These are phyloP conservation scores for Ascomycota sp. DNA, from an alignment of 2,329 filamentous ascomycete genomes.

Conservation along the genomic window DNA sequence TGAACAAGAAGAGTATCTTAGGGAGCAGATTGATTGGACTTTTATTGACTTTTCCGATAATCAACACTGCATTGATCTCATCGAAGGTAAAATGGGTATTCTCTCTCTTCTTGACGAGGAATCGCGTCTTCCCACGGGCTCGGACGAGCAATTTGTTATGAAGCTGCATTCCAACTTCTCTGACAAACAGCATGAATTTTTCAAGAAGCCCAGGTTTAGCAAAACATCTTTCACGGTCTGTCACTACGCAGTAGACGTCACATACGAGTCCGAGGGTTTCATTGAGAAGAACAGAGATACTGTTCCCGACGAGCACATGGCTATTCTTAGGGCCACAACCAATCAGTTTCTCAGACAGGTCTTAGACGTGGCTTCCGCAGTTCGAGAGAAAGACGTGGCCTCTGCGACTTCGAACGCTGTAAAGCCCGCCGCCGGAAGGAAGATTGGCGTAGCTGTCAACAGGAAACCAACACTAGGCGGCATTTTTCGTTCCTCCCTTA, in stretches of 20 bases:
- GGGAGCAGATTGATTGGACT: slow-evolving; percentile 95
- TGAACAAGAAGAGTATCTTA: slow-evolving; percentile 92
- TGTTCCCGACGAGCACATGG: slow-evolving; percentile 94
- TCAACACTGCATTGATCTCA: slow-evolving; percentile 94
- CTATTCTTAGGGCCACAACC: slow-evolving; percentile 63
- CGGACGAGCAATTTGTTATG: slow-evolving; percentile 88
- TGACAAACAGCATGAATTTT: slow-evolving; percentile 89
- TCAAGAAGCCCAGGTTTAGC: slow-evolving; percentile 95
- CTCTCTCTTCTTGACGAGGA: slow-evolving; percentile 88
- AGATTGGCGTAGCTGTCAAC: slow-evolving; percentile 81
- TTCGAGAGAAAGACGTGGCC: slow-evolving; percentile 72
- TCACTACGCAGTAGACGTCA: slow-evolving; percentile 95
- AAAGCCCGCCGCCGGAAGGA: slow-evolving; percentile 60
- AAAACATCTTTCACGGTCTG: slow-evolving; percentile 96
- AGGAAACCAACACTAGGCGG: slow-evolving; percentile 92
- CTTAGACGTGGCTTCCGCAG: slow-evolving; percentile 63
- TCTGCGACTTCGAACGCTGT: slow-evolving; percentile 48
- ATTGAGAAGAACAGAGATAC: slow-evolving; percentile 99
- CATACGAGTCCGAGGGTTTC: slow-evolving; percentile 96
- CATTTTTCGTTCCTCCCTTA: slow-evolving; percentile 95
- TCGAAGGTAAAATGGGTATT: slow-evolving; percentile 90
- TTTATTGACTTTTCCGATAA: slow-evolving; percentile 99
- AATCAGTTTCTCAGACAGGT: slow-evolving; percentile 76
- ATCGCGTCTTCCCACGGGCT: slow-evolving; percentile 88
- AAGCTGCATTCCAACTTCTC: slow-evolving; percentile 90